phyloP scores from a whole-genome alignment of 2,329 filamentous ascomycete genomes.

The Cladobotryum protrusum region DNA sequence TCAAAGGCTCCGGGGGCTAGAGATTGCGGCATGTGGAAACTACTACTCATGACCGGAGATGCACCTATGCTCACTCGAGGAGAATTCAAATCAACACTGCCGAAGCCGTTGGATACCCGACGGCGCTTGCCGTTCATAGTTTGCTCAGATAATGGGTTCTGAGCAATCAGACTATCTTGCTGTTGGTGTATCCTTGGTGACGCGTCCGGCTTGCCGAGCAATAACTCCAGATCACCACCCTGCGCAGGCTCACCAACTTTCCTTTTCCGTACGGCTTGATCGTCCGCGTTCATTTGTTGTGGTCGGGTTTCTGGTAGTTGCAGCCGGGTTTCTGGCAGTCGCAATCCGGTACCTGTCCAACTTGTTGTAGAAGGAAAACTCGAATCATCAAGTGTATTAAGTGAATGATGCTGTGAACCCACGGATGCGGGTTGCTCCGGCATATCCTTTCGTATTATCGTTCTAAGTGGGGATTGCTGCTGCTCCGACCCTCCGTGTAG shows the following conservation, averaged over 20 bases:
- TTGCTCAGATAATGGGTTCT: constrained; percentile 11
- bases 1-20: constrained; percentile 16
- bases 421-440: neutral
- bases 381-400: neutral
- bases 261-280: constrained; percentile 5
- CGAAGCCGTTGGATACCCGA: constrained; percentile 17
- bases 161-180: constrained; percentile 8
- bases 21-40: too few relatives aligned
- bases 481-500: constrained; percentile 4
- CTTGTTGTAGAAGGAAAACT: neutral
- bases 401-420: neutral
- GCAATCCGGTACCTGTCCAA: constrained; percentile 6
- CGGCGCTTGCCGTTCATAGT: constrained; percentile 19
- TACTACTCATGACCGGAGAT: constrained; percentile 12
- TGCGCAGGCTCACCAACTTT: constrained; percentile 5
- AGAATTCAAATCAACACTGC: constrained; percentile 9
- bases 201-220: neutral
- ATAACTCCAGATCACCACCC: neutral
- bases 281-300: constrained; percentile 2
- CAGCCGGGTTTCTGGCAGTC: too few relatives aligned
- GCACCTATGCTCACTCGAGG: constrained; percentile 8
- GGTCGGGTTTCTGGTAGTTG: constrained; percentile 1
- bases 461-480: constrained; percentile 2
- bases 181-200: constrained; percentile 7
- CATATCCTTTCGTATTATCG: neutral